Evolutionary conservation across 768 basidiomycete genomes (phyloP).

Genomic region (Clitopilus hobsonii): DNA sequence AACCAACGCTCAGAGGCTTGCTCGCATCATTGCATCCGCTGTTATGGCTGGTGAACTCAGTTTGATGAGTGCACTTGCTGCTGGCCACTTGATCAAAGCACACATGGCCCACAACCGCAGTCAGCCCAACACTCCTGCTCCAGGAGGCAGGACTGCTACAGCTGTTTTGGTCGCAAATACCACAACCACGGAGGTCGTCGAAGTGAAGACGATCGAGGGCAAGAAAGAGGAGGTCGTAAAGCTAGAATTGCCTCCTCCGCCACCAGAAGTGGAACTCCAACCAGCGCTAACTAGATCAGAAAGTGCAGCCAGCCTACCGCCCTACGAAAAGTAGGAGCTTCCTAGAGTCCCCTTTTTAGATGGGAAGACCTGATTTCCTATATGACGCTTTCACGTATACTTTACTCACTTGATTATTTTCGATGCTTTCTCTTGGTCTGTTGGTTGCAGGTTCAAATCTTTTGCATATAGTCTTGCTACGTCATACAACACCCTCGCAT

Average conservation of each 20-base stretch:
- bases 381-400: neutral
- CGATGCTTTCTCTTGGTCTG: neutral
- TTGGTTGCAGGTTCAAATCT: neutral
- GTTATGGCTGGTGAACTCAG: slow-evolving; percentile 99
- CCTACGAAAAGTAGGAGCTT: neutral
- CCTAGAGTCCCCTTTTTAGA: neutral
- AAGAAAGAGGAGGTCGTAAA: neutral
- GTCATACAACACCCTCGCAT: neutral
- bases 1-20: slow-evolving; percentile 83
- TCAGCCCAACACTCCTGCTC: slow-evolving; percentile 70
- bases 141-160: neutral
- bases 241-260: neutral
- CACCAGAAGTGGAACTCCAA: neutral
- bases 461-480: neutral
- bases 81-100: slow-evolving; percentile 90
- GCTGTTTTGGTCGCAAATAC: neutral
- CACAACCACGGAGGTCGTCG: neutral
- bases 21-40: slow-evolving; percentile 82
- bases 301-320: neutral
- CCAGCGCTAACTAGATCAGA: neutral
- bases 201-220: neutral
- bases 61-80: slow-evolving; percentile 87
- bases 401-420: neutral
- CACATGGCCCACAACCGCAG: slow-evolving; percentile 92
- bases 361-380: neutral